Evolutionary conservation across 441 rosid genomes (phyloP), one percentile per base, ranked within the genome.

Genomic region (Sinapis alba): DNA sequence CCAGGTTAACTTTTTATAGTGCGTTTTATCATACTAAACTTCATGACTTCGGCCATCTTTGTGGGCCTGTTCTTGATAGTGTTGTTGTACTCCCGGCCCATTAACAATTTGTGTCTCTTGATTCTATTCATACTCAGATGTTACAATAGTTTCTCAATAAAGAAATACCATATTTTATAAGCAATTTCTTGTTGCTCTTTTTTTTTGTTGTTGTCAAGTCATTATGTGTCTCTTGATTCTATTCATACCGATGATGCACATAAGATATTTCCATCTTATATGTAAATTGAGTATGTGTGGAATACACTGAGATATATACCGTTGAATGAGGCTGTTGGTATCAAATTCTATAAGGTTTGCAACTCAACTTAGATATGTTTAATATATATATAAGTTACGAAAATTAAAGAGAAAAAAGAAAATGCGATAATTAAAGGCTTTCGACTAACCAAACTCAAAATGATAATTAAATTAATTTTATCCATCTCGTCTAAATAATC

Each of bases 41-140:
- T 20, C 75, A 85, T 21, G 93, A 86, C 65, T 84, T 53, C n/a
- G 93, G 89, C 0, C 86, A 86, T 62, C 82, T 88, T 80, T 88
- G 90, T 30, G 90, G 93, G 19, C 90, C 93, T 70, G 89, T 88
- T 9, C 74, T 88, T 73, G 93, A 88, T 74, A 83, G 80, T 62
- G 87, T 86, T 51, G 43, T 30, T 26, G 88, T 85, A 15, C 23
- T 79, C 12, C 79, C 77, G 18, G 65, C 75, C 64, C 67, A 8
- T 56, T 78, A 58, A 68, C 0, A 27, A 54, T 27, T 50, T 65
- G n/a, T 10, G 45, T 20, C 11, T 47, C 6, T 11, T 47, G 2
- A 8, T 41, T 53, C 3, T 13, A 28, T 10, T 41, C 12, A 57
- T 1, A 12, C 6, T 57, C 24, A 0, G 8, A 54, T 27, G 11